Base-by-base conservation (phyloP, 768 basidiomycete genomes). In the Tricholoma matsutake region DNA sequence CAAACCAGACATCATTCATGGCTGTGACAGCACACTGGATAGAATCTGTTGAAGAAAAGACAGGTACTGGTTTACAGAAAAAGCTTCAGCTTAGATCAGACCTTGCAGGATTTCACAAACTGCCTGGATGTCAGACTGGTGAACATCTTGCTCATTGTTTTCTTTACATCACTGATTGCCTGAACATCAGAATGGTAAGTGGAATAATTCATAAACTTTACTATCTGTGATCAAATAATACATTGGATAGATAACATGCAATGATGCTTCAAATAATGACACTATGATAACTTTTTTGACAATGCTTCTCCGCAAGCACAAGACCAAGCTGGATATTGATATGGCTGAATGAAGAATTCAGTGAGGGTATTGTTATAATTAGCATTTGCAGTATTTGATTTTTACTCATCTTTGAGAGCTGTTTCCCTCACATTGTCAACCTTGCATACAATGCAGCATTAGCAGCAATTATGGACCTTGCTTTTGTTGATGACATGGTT, bases 1-100 rank as follows among this genome's bases (percentile, higher is more conserved):
- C 45, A 3, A 74, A 77, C 32, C 63, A 73, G 6, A 31, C 45
- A 0, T 70, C 78, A 9, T 80, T 68, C 64, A 78, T 80, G 76
- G 80, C 76, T 10, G 71, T 79, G 0, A 81, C 78, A 2, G 58
- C 47, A 18, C 58, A 59, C 34, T 59, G 58, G 58, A 59, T 59
- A 31, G 31, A 54, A 54, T 31, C 31, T 35, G 34, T 35, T 35
- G 34, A 31, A 31, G 52, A 31, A 54, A 54, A 31, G 16, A 35
- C 29, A 31, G 52, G 52, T 31, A 54, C 31, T 35, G 45, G 45
- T 22, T 47, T 11, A 47, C 45, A 47, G 45, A 31, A 54, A 54
- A 31, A 32, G 34, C 47, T 61, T 47, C 22, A 43, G 29, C 59
- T 61, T 29, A 20, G 59, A 39, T 35, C 54, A 35, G 59, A 61